Evolutionary conservation across 2,329 filamentous ascomycete species (phyloP), one percentile per base, ranked within the genome.

Genomic region (Aspergillus sp.): DNA sequence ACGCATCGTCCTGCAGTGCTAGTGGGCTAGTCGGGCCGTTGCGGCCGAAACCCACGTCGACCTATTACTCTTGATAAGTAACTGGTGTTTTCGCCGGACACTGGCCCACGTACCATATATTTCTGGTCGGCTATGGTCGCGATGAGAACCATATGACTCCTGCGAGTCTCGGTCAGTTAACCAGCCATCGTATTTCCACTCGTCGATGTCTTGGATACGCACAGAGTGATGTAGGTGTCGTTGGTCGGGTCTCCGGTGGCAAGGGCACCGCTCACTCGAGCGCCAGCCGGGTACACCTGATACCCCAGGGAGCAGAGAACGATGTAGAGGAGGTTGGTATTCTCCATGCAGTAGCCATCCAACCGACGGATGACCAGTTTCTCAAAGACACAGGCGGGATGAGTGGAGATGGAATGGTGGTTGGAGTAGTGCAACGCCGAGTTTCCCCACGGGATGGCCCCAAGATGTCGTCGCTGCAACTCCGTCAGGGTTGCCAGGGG

Each of bases 1-100:
- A 70, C 13, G 58, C 55, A 17, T 64, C 57, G n/a, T 77, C 70
- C 17, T 74, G 64, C 1, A 89, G 70, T 1, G 77, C 78, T 34
- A 88, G 67, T 5, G 86, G 85, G 14, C 71, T 69, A 1, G 81
- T 85, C 2, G 84, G 76, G 6, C 82, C 81, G 60, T 85, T 81
- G 17, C 81, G 82, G 44, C 86, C 86, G 62, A 88, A 88, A 4
- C 79, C 83, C 10, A 86, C 81, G 64, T 89, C 87, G 9, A 83
- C 67, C 62, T 80, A 38, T 6, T 9, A 13, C 3, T n/a, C 7
- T 13, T 38, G 34, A n/a, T 38, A 5, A 38, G 34, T n/a, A 29
- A 10, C 25, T 29, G 25, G 6, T n/a, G 6, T 10, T 10, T 29
- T 7, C 25, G 6, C 7, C 25, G 7, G 25, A 9, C 25, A 23